Evolutionary conservation across 495 filamentous ascomycete genomes (phyloP), one percentile per base, ranked within the genome.

Genomic region (Podospora appendiculata): DNA sequence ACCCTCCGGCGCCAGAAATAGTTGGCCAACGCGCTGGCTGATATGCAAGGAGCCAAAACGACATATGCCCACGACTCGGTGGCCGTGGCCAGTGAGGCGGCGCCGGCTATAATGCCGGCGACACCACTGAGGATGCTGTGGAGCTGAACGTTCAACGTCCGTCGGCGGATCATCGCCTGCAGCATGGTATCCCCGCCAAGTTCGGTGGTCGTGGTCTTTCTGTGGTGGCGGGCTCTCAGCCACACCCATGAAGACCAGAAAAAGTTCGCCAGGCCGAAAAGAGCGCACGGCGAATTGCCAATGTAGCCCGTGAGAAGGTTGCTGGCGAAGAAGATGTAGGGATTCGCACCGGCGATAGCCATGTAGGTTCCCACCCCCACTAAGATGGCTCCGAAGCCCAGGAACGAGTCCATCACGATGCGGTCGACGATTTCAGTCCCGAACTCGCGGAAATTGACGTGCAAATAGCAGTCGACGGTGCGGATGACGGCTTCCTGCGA

Each of bases 241-340:
- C 64, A 60, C 4, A 78, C 53, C 45, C 65, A 75, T 1, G 41
- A 49, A 0, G 74, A 77, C 74, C 75, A 79, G 19, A 62, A 13
- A 1, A 70, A 66, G 51, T 79, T 79, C 3, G 66, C 40, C 12
- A 75, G 40, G 18, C 73, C 74, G 52, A 71, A 79, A 0, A 67
- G 8, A 1, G 73, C 73, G 7, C 70, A 69, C 4, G 75, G 61
- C 0, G 63, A 61, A 48, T 79, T 79, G 0, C 75, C 69, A 34
- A 79, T 64, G 44, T 74, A 78, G 8, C 76, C 76, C 0, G 75
- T 77, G 0, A 79, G 57, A 3, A 77, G 57, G 42, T 79, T 78
- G 51, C 73, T 77, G 5, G 70, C 66, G 2, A 62, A 41, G 39
- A 60, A 78, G 8, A 78, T 60, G 0, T 17, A 42, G 0, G 36